Base-by-base conservation (phyloP, 257 asterid species). In the Solanum acaule region DNA sequence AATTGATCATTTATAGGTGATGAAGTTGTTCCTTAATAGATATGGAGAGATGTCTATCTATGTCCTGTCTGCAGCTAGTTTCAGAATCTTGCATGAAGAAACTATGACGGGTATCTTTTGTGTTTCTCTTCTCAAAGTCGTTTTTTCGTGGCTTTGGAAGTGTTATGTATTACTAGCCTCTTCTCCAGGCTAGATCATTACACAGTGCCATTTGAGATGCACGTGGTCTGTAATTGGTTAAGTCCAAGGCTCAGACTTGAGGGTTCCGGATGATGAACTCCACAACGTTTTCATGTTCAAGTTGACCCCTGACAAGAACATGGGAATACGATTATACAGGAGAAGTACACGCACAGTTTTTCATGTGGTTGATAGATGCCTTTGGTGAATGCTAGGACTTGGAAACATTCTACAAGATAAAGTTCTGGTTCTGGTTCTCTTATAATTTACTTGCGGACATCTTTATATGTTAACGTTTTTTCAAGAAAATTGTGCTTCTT, bases 151-250 rank as follows among this genome's bases (percentile, higher is more conserved):
- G 31, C 72, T 77, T 61, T 35, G 14, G 44, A 8, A 56, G 33
- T 72, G 76, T 85, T 87, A 14, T 56, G 23, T 61, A 42, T 8
- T 65, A 71, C 29, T 13, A 44, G 34, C 12, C 75, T 2, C 25
- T 71, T 81, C 61, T 88, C 88, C 89, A 96, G 99, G 96, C 91
- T 95, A 75, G 99, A 97, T 71, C 99, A 96, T 90, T 94, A 93
- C 84, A 96, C 95, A 0, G 94, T 94, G 94, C 97, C 99, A 27
- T 90, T 90, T 87, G 99, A 95, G 94, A 95, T 96, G 99, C 95
- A 96, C 1, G 99, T 94, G 65, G 94, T 95, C 20, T 94, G 99
- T 92, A 88, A 92, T 83, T 96, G 98, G 99, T 89, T 96, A 49
- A 92, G 67, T 59, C 85, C 93, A 16, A 91, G 94, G 92, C 91